Evolutionary conservation across 805 yeast genomes (phyloP).

Genomic region (Kazachstania kunashirensis): DNA sequence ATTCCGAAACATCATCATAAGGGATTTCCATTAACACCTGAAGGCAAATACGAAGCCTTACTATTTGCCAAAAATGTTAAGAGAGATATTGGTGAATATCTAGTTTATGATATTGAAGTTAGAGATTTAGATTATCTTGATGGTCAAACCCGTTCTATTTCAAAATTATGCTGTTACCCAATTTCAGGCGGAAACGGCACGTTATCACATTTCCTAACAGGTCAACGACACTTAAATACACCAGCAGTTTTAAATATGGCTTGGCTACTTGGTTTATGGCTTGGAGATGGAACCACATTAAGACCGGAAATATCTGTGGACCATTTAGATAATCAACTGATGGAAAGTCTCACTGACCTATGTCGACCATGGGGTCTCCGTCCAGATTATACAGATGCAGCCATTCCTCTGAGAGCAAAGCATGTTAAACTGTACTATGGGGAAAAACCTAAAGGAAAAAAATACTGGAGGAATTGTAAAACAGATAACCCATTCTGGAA

Average conservation of each 20-base stretch:
- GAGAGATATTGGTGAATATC: conserved; percentile 17
- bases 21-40: conserved; percentile 17
- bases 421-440: conserved; percentile 20
- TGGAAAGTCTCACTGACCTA: conserved; percentile 20
- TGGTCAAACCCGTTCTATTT: conserved; percentile 23
- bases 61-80: conserved; percentile 22
- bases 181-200: conserved; percentile 29
- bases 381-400: conserved; percentile 16
- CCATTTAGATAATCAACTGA: conserved; percentile 19
- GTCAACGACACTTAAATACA: conserved; percentile 17
- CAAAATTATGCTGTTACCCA: conserved; percentile 32
- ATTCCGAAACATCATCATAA: conserved; percentile 21
- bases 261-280: conserved; percentile 36
- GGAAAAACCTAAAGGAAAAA: conserved; percentile 6
- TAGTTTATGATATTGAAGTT: conserved; percentile 36
- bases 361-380: conserved; percentile 22
- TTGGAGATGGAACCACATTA: conserved; percentile 29
- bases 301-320: conserved; percentile 27
- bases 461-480: conserved; percentile 12
- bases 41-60: conserved; percentile 20
- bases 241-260: conserved; percentile 25
- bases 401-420: conserved; percentile 16
- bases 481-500: conserved; percentile 29
- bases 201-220: conserved; percentile 25
- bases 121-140: conserved; percentile 28